Evolutionary conservation across 495 filamentous ascomycete genomes (phyloP).

Genomic region (Jackrogersella minutella): DNA sequence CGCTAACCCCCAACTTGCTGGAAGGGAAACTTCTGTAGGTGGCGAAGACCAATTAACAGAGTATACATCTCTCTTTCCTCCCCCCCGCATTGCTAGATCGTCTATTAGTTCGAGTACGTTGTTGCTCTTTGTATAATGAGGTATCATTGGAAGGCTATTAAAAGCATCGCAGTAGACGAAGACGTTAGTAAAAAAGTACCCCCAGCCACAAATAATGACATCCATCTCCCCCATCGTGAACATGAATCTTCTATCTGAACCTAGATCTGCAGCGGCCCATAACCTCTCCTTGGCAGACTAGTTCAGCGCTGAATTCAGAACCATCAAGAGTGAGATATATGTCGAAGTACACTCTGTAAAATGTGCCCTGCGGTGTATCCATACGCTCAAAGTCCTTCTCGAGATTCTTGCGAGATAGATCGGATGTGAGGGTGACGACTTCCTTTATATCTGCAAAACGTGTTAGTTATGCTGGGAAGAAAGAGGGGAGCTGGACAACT

Average conservation of each 20-base stretch:
- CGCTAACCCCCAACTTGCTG: conserved; percentile 7
- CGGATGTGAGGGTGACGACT: conserved; percentile 96
- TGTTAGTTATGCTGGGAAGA: conserved; percentile 46
- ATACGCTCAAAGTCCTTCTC: conserved; percentile 99
- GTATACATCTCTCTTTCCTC: conserved; percentile 10
- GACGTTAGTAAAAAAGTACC: conserved; percentile 17
- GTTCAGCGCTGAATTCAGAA: conserved; percentile 95
- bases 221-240: conserved; percentile 3
- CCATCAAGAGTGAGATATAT: conserved; percentile 95
- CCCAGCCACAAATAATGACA: conserved; percentile 11
- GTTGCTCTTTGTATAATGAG: conserved; percentile 31
- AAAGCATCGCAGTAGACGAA: conserved; percentile 32
- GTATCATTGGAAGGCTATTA: conserved; percentile 38
- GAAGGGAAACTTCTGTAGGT: conserved; percentile 10
- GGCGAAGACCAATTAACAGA: not conserved
- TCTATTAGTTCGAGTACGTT: conserved; percentile 17
- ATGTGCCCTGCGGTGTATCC: conserved; percentile 98
- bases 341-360: conserved; percentile 86
- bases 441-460: conserved; percentile 88
- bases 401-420: conserved; percentile 95
- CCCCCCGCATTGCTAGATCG: conserved; percentile 8
- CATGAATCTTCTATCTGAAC: conserved; percentile 63
- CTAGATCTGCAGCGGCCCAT: conserved; percentile 96
- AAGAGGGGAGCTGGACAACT: conserved; percentile 52
- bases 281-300: conserved; percentile 98